phyloP scores from a whole-genome alignment of 106 monocot genomes.

The Triglochin maritima region DNA sequence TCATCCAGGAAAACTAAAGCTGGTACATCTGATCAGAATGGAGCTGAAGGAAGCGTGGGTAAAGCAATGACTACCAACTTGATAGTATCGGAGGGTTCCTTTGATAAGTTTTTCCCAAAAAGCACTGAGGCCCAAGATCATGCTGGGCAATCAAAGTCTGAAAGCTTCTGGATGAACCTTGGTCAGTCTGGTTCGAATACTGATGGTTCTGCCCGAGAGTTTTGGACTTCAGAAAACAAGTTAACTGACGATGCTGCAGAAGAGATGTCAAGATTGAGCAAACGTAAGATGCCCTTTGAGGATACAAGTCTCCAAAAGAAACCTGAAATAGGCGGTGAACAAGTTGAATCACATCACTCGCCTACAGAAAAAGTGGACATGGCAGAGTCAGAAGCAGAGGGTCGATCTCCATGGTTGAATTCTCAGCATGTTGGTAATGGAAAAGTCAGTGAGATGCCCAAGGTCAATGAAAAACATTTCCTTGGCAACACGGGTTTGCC shows the following conservation, averaged over 20 bases:
- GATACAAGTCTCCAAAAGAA: constrained; percentile 47
- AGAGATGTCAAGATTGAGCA: constrained; percentile 34
- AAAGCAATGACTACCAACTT: constrained; percentile 12
- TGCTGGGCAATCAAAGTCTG: constrained; percentile 23
- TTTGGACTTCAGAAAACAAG: constrained; percentile 34
- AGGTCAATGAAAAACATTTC: constrained; percentile 24
- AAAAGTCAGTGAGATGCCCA: constrained; percentile 21
- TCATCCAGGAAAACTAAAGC: constrained; percentile 45
- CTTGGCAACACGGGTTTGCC: constrained; percentile 12
- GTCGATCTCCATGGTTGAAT: constrained; percentile 52
- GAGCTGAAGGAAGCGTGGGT: constrained; percentile 40
- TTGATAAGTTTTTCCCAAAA: constrained; percentile 30
- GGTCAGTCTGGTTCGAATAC: constrained; percentile 10
- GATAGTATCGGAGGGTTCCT: constrained; percentile 22
- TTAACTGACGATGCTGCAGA: constrained; percentile 16
- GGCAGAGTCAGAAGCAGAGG: constrained; percentile 72
- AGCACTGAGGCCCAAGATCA: constrained; percentile 25
- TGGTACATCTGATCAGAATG: constrained; percentile 30
- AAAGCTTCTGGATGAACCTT: constrained; percentile 45
- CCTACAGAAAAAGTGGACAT: constrained; percentile 68
- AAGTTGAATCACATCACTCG: constrained; percentile 19
- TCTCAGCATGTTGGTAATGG: constrained; percentile 36
- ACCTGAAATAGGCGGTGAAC: constrained; percentile 22
- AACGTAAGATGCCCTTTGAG: constrained; percentile 53
- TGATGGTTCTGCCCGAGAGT: constrained; percentile 26